phyloP scores from a whole-genome alignment of 2,329 filamentous ascomycete genomes.

The Paracorniculantispora psalliotae region DNA sequence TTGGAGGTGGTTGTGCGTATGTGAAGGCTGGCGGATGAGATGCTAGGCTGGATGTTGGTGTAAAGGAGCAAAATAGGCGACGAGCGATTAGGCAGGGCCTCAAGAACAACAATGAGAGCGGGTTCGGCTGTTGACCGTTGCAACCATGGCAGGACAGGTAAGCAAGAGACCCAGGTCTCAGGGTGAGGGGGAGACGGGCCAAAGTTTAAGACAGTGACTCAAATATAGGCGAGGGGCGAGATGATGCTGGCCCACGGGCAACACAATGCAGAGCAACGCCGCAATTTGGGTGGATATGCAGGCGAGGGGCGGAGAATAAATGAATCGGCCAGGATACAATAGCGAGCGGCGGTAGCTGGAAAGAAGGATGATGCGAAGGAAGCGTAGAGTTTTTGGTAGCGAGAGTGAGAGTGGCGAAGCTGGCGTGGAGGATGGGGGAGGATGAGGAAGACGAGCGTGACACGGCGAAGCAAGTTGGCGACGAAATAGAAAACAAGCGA shows the following conservation, averaged over 20 bases:
- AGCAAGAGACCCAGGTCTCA: neutral
- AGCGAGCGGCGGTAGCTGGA: neutral
- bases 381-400: neutral
- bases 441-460: neutral
- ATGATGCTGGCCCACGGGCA: neutral
- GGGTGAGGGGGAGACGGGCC: slow-evolving; percentile 1
- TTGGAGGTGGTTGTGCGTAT: neutral
- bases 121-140: slow-evolving; percentile 6
- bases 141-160: slow-evolving; percentile 10
- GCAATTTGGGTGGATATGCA: neutral
- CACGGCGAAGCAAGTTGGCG: neutral
- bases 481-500: neutral
- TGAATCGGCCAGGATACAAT: neutral
- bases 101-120: slow-evolving; percentile 4
- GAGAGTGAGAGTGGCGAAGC: neutral
- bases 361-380: neutral
- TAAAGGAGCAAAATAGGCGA: neutral
- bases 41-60: neutral
- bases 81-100: neutral
- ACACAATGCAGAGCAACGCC: neutral
- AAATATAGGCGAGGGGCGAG: slow-evolving; percentile 10
- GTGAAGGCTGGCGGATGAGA: neutral
- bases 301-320: neutral
- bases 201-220: slow-evolving; percentile 11
- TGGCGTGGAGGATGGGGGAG: neutral